Evolutionary conservation across 495 filamentous ascomycete genomes (phyloP).

Genomic region (Pseudoneurospora amorphoporcata): DNA sequence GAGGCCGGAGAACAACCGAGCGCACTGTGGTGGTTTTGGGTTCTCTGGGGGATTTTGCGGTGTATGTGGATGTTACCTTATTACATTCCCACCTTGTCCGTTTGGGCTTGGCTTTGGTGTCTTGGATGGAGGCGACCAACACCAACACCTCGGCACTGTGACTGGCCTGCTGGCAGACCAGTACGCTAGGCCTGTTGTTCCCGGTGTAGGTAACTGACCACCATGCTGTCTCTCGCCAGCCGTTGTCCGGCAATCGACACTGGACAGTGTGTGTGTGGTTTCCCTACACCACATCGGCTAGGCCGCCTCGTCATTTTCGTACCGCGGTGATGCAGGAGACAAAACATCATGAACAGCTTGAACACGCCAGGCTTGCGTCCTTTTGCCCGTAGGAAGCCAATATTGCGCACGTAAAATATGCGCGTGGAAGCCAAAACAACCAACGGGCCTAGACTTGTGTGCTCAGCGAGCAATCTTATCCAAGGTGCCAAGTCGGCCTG

Average conservation of each 20-base stretch:
- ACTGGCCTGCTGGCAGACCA: not conserved
- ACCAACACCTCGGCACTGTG: not conserved
- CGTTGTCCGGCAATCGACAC: not conserved
- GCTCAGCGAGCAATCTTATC: constrained; percentile 20
- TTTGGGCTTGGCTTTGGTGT: not conserved
- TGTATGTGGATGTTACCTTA: not conserved
- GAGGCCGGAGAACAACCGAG: not conserved
- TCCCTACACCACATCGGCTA: not conserved
- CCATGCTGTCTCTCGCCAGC: not conserved
- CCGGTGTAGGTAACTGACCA: not conserved
- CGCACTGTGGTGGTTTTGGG: not conserved
- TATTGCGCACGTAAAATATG: not conserved
- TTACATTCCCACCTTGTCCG: not conserved
- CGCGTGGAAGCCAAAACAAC: not conserved
- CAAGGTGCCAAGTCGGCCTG: constrained; percentile 24
- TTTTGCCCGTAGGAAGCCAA: not conserved
- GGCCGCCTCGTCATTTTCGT: not conserved
- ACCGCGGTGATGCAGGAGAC: not conserved
- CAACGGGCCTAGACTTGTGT: not conserved
- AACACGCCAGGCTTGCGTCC: not conserved
- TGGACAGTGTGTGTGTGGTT: not conserved
- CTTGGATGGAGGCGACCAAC: not conserved
- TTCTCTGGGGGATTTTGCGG: not conserved
- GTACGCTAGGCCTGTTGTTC: not conserved
- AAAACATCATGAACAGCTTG: not conserved